phyloP scores from a whole-genome alignment of 306 rosid genomes.

The Vicia villosa region DNA sequence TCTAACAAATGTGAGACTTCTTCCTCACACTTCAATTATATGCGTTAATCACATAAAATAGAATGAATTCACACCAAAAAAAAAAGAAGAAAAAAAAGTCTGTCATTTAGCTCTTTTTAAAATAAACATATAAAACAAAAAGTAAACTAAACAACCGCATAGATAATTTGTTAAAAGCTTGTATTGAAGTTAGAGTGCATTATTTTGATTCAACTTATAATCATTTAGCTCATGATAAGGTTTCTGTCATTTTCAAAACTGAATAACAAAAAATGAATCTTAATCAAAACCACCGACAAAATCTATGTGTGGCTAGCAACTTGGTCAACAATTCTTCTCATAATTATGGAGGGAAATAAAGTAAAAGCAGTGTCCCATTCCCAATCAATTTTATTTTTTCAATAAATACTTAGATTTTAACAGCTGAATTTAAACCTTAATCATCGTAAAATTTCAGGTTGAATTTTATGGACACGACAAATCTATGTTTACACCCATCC shows the following conservation, averaged over 20 bases:
- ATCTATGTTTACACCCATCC: neutral
- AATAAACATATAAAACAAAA: neutral
- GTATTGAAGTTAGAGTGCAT: neutral
- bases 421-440: too few species aligned
- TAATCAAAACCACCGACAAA: slow-evolving; percentile 47
- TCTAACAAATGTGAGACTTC: too few species aligned
- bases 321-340: slow-evolving; percentile 29
- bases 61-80: too few species aligned
- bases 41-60: too few species aligned
- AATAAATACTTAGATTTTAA: neutral
- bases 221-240: neutral
- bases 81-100: too few species aligned
- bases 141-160: neutral
- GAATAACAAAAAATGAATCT: neutral
- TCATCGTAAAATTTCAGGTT: too few species aligned
- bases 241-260: neutral
- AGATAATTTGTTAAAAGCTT: neutral
- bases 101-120: too few species aligned
- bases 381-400: slow-evolving; percentile 15
- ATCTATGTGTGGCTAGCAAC: neutral
- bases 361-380: slow-evolving; percentile 20
- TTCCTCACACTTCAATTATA: too few species aligned
- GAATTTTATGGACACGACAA: too few species aligned
- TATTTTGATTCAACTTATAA: neutral
- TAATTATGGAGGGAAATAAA: neutral